Conservation (phyloP, 2,329 filamentous ascomycete species). For the Stylonectria norvegica region DNA sequence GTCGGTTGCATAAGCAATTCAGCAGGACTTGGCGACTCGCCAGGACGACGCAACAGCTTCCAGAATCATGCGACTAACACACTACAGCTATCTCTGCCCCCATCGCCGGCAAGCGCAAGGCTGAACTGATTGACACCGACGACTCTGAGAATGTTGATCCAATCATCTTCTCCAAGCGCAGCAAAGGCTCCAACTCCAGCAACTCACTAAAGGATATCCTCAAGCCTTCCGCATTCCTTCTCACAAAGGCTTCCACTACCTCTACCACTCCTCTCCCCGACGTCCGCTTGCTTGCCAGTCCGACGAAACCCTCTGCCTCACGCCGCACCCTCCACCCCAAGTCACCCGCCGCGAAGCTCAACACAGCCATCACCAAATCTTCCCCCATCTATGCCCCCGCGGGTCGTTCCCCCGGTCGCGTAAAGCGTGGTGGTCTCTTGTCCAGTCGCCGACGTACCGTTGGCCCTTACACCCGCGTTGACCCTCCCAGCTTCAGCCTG, state of each 20-base stretch:
- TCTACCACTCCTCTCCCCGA: slow-evolving; percentile 23
- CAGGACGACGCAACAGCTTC: slow-evolving; percentile 4
- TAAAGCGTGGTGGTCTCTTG: slow-evolving; percentile 66
- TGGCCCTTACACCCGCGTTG: slow-evolving; percentile 64
- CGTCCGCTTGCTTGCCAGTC: slow-evolving; percentile 30
- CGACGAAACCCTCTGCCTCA: slow-evolving; percentile 33
- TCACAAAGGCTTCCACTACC: slow-evolving; percentile 39
- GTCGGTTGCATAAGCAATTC: slow-evolving; percentile 1
- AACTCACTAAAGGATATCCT: slow-evolving; percentile 43
- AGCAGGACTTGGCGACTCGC: slow-evolving; percentile 3
- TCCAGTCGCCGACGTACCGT: slow-evolving; percentile 63
- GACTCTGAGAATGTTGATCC: slow-evolving; percentile 64
- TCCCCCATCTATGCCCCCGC: slow-evolving; percentile 65
- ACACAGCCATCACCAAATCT: slow-evolving; percentile 43
- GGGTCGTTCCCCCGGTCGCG: slow-evolving; percentile 73
- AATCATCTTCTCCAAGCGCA: slow-evolving; percentile 53
- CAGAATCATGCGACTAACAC: slow-evolving; percentile 12
- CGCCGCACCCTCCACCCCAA: slow-evolving; percentile 50
- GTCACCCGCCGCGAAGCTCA: slow-evolving; percentile 48
- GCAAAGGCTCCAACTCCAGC: slow-evolving; percentile 47
- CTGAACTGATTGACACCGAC: slow-evolving; percentile 47
- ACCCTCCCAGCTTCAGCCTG: slow-evolving; percentile 61
- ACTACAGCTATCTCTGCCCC: slow-evolving; percentile 39
- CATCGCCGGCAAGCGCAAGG: slow-evolving; percentile 54
- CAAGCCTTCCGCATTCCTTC: slow-evolving; percentile 47